Percentiles rank a stretch among this genome's conserved stretches.
These are phyloP conservation scores for Aspergillus bertholletiae DNA, from an alignment of 495 filamentous ascomycete species.

Conservation along the genomic window DNA sequence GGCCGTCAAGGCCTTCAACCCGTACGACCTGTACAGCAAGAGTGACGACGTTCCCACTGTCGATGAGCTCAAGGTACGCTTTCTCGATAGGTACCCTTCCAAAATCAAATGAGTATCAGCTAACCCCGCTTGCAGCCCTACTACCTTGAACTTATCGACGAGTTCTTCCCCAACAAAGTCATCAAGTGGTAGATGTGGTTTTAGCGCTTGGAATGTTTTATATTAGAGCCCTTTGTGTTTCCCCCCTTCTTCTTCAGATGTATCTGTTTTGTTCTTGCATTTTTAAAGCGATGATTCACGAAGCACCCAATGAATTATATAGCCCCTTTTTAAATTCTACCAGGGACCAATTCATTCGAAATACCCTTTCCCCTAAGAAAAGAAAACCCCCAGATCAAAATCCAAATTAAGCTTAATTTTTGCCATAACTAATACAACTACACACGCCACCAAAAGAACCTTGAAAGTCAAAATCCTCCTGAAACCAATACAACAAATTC, in stretches of 20 bases:
- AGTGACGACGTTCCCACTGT: constrained; percentile 73
- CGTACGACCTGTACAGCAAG: constrained; percentile 91
- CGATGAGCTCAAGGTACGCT: constrained; percentile 64
- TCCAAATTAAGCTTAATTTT: too few species aligned
- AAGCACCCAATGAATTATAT: background rate
- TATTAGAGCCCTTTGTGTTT: background rate
- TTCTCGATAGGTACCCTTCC: too few species aligned
- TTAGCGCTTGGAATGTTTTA: background rate
- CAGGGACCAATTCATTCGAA: too few species aligned
- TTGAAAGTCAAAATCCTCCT: too few species aligned
- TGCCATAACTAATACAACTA: too few species aligned
- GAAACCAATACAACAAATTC: too few species aligned
- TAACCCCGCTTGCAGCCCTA: constrained; percentile 54
- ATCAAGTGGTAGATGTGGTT: constrained; percentile 62
- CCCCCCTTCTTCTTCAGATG: background rate
- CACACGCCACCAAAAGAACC: too few species aligned
- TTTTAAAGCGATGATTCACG: constrained; percentile 9
- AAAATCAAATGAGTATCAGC: background rate
- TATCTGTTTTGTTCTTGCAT: constrained; percentile 2
- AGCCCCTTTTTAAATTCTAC: background rate
- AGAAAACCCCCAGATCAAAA: background rate
- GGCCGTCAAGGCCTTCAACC: constrained; percentile 83
- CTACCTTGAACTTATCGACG: constrained; percentile 79
- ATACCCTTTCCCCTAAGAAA: background rate
- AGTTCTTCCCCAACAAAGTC: constrained; percentile 75